phyloP scores from a whole-genome alignment of 2,329 filamentous ascomycete genomes.

The Botrytis paeoniae region DNA sequence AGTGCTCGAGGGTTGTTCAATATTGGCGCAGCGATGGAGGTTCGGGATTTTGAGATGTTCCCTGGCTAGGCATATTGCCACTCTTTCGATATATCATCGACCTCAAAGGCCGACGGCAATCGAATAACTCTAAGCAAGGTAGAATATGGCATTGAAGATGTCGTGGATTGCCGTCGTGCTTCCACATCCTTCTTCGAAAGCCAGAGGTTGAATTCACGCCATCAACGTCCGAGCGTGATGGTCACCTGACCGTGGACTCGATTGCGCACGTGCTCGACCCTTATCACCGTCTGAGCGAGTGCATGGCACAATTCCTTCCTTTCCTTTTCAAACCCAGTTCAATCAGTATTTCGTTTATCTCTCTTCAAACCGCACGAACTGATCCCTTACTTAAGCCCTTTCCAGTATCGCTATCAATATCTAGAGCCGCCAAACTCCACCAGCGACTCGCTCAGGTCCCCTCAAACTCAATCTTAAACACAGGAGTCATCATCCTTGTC shows the following conservation, averaged over 20 bases:
- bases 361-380: neutral
- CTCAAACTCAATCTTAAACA: neutral
- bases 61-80: neutral
- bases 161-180: neutral
- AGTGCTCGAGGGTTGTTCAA: neutral
- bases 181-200: neutral
- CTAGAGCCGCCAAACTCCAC: neutral
- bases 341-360: neutral
- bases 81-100: neutral
- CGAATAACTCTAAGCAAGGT: neutral
- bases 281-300: neutral
- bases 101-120: neutral
- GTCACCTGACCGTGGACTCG: neutral
- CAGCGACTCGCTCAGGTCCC: neutral
- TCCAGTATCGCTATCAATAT: neutral
- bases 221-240: neutral
- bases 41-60: neutral
- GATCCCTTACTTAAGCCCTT: neutral
- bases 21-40: neutral
- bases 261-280: neutral
- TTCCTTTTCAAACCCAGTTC: neutral
- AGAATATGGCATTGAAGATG: neutral
- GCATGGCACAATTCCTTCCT: neutral
- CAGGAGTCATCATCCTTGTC: slow-evolving; percentile 6
- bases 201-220: neutral